Conservation (phyloP, 495 filamentous ascomycete species). For the Podospora tetraspora region DNA sequence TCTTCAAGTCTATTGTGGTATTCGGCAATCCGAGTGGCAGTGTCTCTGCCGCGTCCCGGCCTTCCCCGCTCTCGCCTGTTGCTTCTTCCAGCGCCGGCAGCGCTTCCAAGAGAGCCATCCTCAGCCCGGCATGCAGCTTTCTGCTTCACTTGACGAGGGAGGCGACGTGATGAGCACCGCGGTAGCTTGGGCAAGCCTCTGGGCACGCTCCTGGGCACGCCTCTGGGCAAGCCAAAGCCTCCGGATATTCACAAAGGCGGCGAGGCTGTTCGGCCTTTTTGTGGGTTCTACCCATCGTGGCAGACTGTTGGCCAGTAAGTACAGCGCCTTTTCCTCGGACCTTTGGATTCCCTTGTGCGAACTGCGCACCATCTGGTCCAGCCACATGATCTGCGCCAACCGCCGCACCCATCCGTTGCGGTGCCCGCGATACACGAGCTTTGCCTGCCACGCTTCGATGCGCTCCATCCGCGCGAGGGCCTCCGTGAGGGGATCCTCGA, state of each 20-base stretch:
- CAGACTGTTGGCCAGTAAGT: background rate
- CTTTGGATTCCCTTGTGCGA: background rate
- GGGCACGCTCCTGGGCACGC: too few species aligned
- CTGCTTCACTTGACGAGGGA: background rate
- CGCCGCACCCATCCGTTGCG: background rate
- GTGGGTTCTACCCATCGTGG: background rate
- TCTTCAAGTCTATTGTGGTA: background rate
- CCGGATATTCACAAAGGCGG: background rate
- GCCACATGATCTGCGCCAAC: background rate
- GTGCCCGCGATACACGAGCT: background rate
- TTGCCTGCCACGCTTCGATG: background rate
- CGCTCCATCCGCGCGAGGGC: background rate
- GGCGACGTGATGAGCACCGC: background rate
- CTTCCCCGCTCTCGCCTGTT: background rate
- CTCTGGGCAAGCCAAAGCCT: background rate
- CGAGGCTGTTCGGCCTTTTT: background rate
- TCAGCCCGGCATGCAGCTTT: background rate
- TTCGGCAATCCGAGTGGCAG: background rate
- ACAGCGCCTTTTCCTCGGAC: background rate
- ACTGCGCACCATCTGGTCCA: background rate
- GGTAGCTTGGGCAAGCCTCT: too few species aligned
- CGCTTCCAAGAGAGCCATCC: background rate
- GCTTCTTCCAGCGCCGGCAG: background rate
- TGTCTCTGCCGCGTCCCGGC: background rate
- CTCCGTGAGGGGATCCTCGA: background rate